Conservation (phyloP, 495 filamentous ascomycete species). For the Penicillium samsonianum region DNA sequence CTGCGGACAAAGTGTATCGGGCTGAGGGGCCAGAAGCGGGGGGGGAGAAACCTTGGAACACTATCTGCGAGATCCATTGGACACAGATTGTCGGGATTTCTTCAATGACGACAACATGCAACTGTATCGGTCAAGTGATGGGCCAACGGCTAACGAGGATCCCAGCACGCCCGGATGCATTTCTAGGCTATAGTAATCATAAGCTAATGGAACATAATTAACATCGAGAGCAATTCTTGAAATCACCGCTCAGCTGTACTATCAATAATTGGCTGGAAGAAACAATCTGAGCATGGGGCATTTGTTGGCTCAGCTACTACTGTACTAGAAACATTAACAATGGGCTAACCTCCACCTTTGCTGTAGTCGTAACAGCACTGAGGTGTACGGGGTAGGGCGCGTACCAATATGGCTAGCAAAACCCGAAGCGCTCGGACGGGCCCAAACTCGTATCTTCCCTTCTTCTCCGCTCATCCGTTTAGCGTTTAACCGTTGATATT, state of each 20-base stretch:
- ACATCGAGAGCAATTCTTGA: neutral
- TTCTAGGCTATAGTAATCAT: neutral
- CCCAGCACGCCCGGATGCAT: neutral
- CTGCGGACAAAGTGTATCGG: neutral
- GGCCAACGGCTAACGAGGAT: slow-evolving; percentile 1
- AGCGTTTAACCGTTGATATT: slow-evolving; percentile 1
- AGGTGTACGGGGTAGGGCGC: neutral
- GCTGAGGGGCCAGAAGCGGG: slow-evolving; percentile 8
- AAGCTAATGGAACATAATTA: too few species aligned
- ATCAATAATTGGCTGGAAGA: neutral
- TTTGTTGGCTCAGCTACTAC: neutral
- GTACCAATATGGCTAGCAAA: neutral
- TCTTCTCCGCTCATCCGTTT: neutral
- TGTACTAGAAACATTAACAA: neutral
- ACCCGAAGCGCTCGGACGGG: slow-evolving; percentile 10
- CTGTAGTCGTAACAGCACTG: neutral
- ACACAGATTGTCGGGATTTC: neutral
- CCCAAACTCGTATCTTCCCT: slow-evolving; percentile 4
- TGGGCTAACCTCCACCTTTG: neutral
- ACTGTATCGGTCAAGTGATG: neutral
- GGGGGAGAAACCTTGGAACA: neutral
- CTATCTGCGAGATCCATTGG: slow-evolving; percentile 4
- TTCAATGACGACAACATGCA: slow-evolving; percentile 6
- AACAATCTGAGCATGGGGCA: neutral
- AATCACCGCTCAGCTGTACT: neutral